Base-by-base conservation (phyloP, 202 grass and related monocot genomes). In the Eragrostis tef region DNA sequence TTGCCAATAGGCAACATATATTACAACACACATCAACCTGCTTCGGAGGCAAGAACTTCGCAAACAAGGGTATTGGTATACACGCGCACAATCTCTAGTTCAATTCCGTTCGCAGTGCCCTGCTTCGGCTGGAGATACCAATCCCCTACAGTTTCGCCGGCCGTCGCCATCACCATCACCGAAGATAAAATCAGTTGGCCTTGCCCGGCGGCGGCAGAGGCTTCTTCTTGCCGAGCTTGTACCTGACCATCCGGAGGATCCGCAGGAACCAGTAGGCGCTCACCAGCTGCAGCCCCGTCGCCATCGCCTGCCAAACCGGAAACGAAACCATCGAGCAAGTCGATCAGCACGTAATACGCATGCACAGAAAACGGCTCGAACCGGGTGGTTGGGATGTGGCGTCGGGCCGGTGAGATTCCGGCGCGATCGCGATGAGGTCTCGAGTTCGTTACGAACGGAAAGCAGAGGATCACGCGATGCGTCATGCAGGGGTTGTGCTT, bases 241-340 rank as follows among this genome's bases (percentile, higher is more conserved):
- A 73, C 82, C 67, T 86, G 51, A 98, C 84, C 95, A 95, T 98
- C 82, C 86, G 74, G 27, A 98, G 61, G 70, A 98, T 98, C 78
- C 91, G 93, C 69, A 91, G 70, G 87, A 98, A 98, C 95, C 95
- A 98, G 78, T 90, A 98, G 74, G 90, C 78, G 84, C 90, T 98
- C 43, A 98, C 92, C 51, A 90, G 79, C 80, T 93, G 91, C 86
- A 97, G 83, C 15, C 95, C 86, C 22, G 87, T 71, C 15, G 92
- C 90, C 88, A 89, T 98, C 51, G 87, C 85, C 94, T 89, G 82
- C 24, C 56, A 44, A 70, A 80, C 9, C 20, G 53, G 19, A 13
- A 79, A 39, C 3, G 19, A 13, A 79, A 39, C 3, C 3, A 22
- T 11, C 0, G 60, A 79, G 31, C 6, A 57, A 2, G 19, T 39